Conservation (phyloP, 1,284 basidiomycete species). For the Tilletia walkeri region DNA sequence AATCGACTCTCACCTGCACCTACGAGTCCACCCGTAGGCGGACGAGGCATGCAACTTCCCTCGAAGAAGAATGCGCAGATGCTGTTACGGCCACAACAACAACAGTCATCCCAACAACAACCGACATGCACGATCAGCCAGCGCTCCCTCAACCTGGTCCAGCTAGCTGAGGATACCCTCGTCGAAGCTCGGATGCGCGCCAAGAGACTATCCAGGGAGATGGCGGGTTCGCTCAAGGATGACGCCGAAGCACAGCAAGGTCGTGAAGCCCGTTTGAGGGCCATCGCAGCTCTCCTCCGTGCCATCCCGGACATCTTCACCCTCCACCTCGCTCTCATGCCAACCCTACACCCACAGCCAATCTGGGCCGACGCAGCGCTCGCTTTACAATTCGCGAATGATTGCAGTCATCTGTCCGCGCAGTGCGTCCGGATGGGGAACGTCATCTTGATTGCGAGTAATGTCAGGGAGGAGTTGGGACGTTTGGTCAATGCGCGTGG, state of each 20-base stretch:
- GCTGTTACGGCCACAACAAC: not conserved
- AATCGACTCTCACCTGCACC: not conserved
- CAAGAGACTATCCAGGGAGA: conserved; percentile 8
- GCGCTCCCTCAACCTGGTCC: conserved; percentile 31
- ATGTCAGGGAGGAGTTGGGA: conserved; percentile 14
- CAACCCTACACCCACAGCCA: conserved; percentile 65
- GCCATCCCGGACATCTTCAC: conserved; percentile 62
- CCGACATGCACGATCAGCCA: conserved; percentile 33
- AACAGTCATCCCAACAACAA: not conserved
- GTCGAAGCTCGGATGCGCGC: conserved; percentile 17
- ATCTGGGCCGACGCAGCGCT: conserved; percentile 64
- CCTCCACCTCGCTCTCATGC: conserved; percentile 76
- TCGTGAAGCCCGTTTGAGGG: not conserved
- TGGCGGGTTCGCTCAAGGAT: not conserved
- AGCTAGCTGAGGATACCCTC: conserved; percentile 27
- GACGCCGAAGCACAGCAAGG: not conserved
- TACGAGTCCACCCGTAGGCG: not conserved
- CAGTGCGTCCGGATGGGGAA: conserved; percentile 12
- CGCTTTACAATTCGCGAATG: conserved; percentile 80
- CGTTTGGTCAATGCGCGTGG: not conserved
- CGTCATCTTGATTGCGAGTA: conserved; percentile 9
- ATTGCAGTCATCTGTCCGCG: conserved; percentile 61
- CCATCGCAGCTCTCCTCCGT: conserved; percentile 54
- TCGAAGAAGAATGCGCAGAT: not conserved
- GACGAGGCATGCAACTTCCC: not conserved